Base-by-base conservation (phyloP, 306 rosid species). In the Vicia faba region DNA sequence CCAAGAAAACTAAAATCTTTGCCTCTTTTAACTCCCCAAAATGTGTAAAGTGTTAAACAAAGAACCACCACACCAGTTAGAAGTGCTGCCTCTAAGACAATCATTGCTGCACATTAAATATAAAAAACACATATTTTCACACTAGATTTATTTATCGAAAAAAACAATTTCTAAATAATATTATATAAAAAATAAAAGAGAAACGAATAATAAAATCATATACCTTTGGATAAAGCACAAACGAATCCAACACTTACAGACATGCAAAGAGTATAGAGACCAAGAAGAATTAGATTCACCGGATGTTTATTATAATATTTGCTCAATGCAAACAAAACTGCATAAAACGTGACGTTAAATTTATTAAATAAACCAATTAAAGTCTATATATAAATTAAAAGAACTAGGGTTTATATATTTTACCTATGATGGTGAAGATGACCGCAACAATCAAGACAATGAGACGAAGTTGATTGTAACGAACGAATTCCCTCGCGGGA, bases 11-110 rank as follows among this genome's bases (percentile, higher is more conserved):
- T 72, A 70, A 86, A 86, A 66, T 86, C 86, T 0, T 13, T 15
- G 48, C 88, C 86, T 74, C 83, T 83, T 71, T 79, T 86, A 14
- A 79, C 88, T 0, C 80, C 86, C 88, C 91, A 86, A 48, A 86
- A 83, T 64, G 88, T 86, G 71, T 83, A 86, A 0, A 71, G 0
- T 0, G 83, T 86, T 3, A 86, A 69, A 69, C 83, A 63, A 4
- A 8, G 31, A 12, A 84, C 82, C 64, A 84, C 86, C 49, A 38
- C 81, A 33, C 80, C 76, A 4, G 86, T 81, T 11, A 86, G 74
- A 28, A 81, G 46, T 39, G 79, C 82, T 39, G 91, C 82, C 73
- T 81, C 83, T 61, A 75, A 5, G 3, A 86, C 69, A 0, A 83
- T n/a, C 15, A 0, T 46, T 39, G 83, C 88, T 86, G 23, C 13